Conservation (phyloP, 2,329 filamentous ascomycete genomes). For the Botrytis medusae region DNA sequence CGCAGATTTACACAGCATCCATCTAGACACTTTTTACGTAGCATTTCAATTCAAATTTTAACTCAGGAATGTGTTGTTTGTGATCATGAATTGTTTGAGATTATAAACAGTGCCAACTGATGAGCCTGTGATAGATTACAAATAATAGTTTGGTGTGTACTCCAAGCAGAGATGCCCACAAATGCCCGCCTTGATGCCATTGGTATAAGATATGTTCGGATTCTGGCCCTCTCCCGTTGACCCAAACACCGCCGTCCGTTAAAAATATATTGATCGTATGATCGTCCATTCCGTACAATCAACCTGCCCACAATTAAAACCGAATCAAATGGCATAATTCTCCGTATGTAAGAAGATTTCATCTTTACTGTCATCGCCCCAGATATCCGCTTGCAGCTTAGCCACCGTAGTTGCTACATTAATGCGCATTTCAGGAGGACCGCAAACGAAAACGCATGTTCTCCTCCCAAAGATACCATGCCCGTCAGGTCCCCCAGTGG, state of each 20-base stretch:
- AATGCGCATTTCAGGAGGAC: conserved; percentile 80
- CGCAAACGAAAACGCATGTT: conserved; percentile 91
- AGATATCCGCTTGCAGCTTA: conserved; percentile 76
- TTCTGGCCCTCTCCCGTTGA: conserved; percentile 10
- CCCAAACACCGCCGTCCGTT: conserved; percentile 8
- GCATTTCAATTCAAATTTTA: neutral
- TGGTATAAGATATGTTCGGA: conserved; percentile 14
- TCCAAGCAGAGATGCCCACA: neutral
- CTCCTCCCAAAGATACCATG: conserved; percentile 72
- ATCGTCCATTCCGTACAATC: neutral
- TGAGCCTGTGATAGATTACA: conserved; percentile 19
- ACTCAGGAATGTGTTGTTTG: neutral
- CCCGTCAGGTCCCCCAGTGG: conserved; percentile 65
- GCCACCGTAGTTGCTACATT: conserved; percentile 87
- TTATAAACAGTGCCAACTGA: conserved; percentile 15
- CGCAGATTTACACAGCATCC: neutral
- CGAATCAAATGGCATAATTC: conserved; percentile 78
- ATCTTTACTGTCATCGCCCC: conserved; percentile 73
- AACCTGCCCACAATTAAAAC: neutral
- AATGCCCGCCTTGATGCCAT: conserved; percentile 2
- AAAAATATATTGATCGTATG: conserved; percentile 10
- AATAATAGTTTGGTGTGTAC: conserved; percentile 2
- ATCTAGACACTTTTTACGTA: neutral
- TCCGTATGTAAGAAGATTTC: conserved; percentile 95
- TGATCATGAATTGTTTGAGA: conserved; percentile 15